Evolutionary conservation across 1,284 basidiomycete genomes (phyloP), one percentile per base, ranked within the genome.

Genomic region (Sanghuangporus weigelae): DNA sequence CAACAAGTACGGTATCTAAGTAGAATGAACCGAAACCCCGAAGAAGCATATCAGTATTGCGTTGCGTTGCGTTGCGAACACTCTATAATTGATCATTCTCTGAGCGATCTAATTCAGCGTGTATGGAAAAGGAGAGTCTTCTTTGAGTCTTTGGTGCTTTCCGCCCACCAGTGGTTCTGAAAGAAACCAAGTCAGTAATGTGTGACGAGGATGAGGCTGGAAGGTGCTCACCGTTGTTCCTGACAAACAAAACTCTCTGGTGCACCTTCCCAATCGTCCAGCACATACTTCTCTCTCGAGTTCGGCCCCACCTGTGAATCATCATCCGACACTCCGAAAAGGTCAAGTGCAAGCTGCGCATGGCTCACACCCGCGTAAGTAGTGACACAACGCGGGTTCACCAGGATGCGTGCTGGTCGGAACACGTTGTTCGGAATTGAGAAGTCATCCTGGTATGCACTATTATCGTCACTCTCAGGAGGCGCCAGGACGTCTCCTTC

Each of bases 221-320:
- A 63, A 19, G 42, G 62, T 63, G 73, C 79, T 48, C 64, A 89
- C 87, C 84, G 82, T 80, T 97, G 95, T 74, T 98, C 95, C 77
- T 97, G 95, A 73, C 95, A 98, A 4, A 97, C 94, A 77, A 96
- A 98, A 67, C 89, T 92, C 74, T 96, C 93, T 0, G 95, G 95
- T 2, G 95, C 93, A 35, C 93, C 92, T 64, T 92, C 89, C 94
- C 95, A 97, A 73, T 96, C 93, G 60, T 95, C 93, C 63, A 97
- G 75, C 1, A 91, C 82, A 73, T 96, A 96, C 73, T 90, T 93
- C 59, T 86, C 83, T 72, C 71, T 68, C 59, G 67, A 62, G 23
- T 63, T 53, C 54, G 49, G 38, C 35, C 7, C 63, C 79, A 55
- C 36, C 73, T 72, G 51, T 76, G 78, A 14, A 39, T 82, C 80